Percentiles rank a stretch among this genome's conserved stretches.
Conservation (phyloP, 352 stramenopile genomes). For the Pythium coloratum region DNA sequence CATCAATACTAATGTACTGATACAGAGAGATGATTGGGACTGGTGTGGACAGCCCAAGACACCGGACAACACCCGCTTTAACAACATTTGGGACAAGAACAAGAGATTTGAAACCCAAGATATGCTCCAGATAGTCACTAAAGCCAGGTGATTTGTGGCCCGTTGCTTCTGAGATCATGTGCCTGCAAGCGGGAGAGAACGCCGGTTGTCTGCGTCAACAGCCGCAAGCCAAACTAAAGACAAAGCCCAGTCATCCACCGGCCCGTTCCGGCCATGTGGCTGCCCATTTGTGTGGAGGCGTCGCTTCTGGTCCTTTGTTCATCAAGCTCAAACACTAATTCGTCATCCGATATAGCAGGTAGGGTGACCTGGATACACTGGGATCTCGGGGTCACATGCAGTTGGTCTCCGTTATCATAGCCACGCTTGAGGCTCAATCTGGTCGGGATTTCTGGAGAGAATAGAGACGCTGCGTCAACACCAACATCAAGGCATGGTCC, state of each 20-base stretch:
- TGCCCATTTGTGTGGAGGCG: neutral
- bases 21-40: neutral
- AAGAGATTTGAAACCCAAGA: too few species aligned
- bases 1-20: neutral
- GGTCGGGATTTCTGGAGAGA: neutral
- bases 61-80: neutral
- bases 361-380: neutral
- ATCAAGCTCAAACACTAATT: neutral
- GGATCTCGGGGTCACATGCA: neutral
- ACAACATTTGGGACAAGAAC: neutral
- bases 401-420: neutral
- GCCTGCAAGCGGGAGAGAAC: neutral
- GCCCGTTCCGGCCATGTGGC: neutral
- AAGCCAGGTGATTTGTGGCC: neutral
- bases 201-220: constrained; percentile 1
- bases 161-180: neutral
- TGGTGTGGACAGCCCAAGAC: neutral
- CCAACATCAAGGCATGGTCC: too few species aligned
- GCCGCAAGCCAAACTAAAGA: neutral
- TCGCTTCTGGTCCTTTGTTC: neutral
- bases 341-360: neutral
- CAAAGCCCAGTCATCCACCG: neutral
- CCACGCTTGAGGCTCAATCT: neutral
- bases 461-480: neutral
- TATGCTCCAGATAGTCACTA: neutral